phyloP scores from a whole-genome alignment of 192 early-diverging fungal genomes.

The Dimargaris verticillata region DNA sequence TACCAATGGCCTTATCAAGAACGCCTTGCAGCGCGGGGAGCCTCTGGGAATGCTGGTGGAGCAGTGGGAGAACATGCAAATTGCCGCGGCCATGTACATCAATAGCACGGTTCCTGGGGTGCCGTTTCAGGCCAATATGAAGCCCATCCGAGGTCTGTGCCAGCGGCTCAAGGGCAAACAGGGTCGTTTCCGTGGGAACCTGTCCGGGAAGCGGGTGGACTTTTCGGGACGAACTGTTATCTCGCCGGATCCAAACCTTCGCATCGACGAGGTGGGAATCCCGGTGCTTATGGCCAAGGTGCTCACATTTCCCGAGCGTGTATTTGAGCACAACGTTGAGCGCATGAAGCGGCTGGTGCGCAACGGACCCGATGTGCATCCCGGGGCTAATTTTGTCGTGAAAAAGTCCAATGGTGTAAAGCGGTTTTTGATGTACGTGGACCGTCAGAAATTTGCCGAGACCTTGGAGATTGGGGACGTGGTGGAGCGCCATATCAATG shows the following conservation, averaged over 20 bases:
- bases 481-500: conserved; percentile 86
- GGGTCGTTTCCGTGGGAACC: conserved; percentile 95
- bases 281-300: conserved; percentile 79
- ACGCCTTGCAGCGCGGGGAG: conserved; percentile 74
- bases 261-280: conserved; percentile 92
- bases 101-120: conserved; percentile 90
- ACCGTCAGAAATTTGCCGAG: conserved; percentile 47
- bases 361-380: conserved; percentile 80
- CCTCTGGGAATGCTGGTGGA: conserved; percentile 61
- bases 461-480: conserved; percentile 75
- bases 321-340: conserved; percentile 78
- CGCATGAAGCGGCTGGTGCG: conserved; percentile 51
- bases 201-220: conserved; percentile 98
- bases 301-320: conserved; percentile 90
- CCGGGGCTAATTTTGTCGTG: conserved; percentile 81
- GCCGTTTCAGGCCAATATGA: conserved; percentile 69
- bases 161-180: conserved; percentile 98
- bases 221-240: conserved; percentile 98
- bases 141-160: conserved; percentile 86
- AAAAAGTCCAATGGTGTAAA: conserved; percentile 29
- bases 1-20: conserved; percentile 76
- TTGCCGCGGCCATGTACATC: conserved; percentile 91
- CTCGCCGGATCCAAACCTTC: conserved; percentile 94
- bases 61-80: conserved; percentile 91
- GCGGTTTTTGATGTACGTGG: conserved; percentile 56